Base-by-base conservation (phyloP, 805 yeast species). In the Grigorovia transvaalensis region DNA sequence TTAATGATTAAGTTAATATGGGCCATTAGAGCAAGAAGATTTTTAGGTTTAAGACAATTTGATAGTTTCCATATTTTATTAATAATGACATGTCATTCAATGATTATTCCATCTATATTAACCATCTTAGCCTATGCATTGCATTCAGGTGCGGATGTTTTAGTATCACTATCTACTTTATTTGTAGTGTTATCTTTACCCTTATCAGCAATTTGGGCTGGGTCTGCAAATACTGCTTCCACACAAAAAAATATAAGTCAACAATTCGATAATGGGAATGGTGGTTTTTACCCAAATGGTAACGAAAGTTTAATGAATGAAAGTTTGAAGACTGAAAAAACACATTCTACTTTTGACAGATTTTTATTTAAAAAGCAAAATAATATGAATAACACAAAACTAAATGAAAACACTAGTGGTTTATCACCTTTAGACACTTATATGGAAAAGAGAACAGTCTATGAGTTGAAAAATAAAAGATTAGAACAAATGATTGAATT, bases 181-280 rank as follows among this genome's bases (percentile, higher is more conserved):
- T 58, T 88, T 6, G 82, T 85, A 18, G 84, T 85, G 0, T 62
- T 87, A 29, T 85, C 90, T 3, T 71, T 89, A 50, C 96, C 96
- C 0, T 67, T 90, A 48, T 81, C 96, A 0, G 80, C 96, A 0
- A 77, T 89, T 77, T 89, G 97, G 97, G 95, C 96, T 0, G 72
- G 83, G 4, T 72, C 88, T 2, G 74, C 84, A 1, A 81, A 82
- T 58, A 78, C 78, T 51, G 61, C 74, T 1, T 52, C 74, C 3
- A 58, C 57, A 9, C 75, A 82, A 20, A 68, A 70, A 2, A 72
- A 81, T 1, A 45, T 66, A 13, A 56, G 51, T 40, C 55, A 65
- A 8, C 61, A 61, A 7, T 58, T 53, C 35, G 46, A 60, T 8
- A 52, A 59, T 6, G 56, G 47, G 4, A 40, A 54, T n/a, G 51